These are phyloP conservation scores for Balansia obtecta DNA, from an alignment of 2,329 filamentous ascomycete genomes.

Conservation along the genomic window DNA sequence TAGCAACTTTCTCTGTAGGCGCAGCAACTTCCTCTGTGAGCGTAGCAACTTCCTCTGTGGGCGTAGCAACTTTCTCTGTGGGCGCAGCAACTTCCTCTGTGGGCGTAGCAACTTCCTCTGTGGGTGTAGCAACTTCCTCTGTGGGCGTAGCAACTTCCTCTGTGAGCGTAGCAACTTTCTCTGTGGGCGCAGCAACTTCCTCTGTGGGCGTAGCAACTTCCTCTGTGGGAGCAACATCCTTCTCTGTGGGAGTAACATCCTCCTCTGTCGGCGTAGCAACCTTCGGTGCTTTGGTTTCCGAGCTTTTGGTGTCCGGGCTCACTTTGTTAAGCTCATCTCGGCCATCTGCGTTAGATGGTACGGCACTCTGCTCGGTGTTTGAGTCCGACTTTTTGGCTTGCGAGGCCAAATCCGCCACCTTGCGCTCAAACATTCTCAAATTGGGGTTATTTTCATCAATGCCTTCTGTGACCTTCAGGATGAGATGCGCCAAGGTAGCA, in stretches of 20 bases:
- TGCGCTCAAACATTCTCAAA: slow-evolving; percentile 36
- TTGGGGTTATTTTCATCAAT: slow-evolving; percentile 28
- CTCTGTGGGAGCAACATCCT: too few species aligned
- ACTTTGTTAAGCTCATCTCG: background rate
- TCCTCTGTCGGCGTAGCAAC: slow-evolving; percentile 1
- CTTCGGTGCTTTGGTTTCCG: background rate
- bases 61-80: background rate
- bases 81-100: too few species aligned
- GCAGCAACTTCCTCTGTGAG: background rate
- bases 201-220: slow-evolving; percentile 1
- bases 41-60: too few species aligned
- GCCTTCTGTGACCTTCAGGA: slow-evolving; percentile 36
- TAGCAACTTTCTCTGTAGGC: slow-evolving; percentile 1
- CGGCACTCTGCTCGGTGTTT: background rate
- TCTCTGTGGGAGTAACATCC: too few species aligned
- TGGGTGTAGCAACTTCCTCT: too few species aligned
- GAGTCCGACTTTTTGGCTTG: slow-evolving; percentile 16
- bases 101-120: background rate
- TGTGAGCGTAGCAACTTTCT: background rate
- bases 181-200: too few species aligned
- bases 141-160: background rate
- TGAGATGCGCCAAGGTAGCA: slow-evolving; percentile 33
- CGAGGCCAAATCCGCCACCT: slow-evolving; percentile 36
- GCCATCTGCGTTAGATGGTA: background rate
- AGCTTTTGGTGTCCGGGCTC: background rate